A percentile compares a stretch with the other conserved stretches of the same genome.
Conservation (phyloP, 2,329 filamentous ascomycete genomes). For the Colletotrichum caudatum region DNA sequence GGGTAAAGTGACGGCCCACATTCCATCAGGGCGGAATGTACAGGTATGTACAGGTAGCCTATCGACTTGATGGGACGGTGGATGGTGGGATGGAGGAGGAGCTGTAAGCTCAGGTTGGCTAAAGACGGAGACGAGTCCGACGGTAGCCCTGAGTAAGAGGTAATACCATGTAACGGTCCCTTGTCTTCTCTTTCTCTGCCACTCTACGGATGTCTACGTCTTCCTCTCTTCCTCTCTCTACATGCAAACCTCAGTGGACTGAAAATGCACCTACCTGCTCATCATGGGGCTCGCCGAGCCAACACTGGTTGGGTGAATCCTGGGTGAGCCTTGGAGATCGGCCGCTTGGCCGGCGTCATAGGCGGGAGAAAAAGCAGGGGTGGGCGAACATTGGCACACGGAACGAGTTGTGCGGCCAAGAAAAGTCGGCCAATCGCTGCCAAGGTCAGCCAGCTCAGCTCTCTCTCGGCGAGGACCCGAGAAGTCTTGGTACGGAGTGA, state of each 20-base stretch:
- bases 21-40: not conserved
- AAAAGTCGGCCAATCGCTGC: constrained; percentile 14
- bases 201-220: not conserved
- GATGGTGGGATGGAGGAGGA: not conserved
- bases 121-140: not conserved
- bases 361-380: constrained; percentile 22
- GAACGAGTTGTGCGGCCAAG: constrained; percentile 35
- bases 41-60: not conserved
- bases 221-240: not conserved
- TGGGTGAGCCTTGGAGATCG: constrained; percentile 35
- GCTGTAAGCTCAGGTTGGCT: not conserved
- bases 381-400: constrained; percentile 37
- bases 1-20: constrained; percentile 6
- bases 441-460: too few relatives aligned
- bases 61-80: not conserved
- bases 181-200: not conserved
- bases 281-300: constrained; percentile 8
- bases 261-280: constrained; percentile 19
- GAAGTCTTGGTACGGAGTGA: not conserved
- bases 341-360: constrained; percentile 39
- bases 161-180: not conserved
- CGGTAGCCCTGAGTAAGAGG: not conserved
- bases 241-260: not conserved
- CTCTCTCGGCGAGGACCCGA: not conserved
- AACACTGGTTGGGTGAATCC: constrained; percentile 28